Percentiles rank a stretch among this genome's conserved stretches.
Conservation (phyloP, 106 monocot genomes). For the Vanilla planifolia region DNA sequence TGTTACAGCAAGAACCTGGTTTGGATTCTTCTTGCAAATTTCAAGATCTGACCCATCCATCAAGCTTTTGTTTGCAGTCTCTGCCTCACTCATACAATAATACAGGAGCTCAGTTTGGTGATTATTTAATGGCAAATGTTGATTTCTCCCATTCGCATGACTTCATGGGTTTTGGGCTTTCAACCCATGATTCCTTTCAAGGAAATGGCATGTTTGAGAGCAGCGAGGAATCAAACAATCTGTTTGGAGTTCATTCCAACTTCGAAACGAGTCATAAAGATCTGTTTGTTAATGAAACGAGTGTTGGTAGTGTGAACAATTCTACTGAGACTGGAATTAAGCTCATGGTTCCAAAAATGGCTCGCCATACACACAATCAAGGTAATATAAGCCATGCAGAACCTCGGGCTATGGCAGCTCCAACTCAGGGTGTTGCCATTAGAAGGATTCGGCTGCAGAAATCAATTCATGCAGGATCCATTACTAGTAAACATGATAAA, state of each 20-base stretch:
- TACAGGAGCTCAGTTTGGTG: neutral
- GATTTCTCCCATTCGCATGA: neutral
- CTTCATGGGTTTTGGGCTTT: neutral
- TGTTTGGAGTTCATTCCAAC: neutral
- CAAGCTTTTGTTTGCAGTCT: neutral
- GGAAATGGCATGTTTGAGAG: neutral
- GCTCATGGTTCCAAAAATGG: neutral
- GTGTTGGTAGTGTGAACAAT: neutral
- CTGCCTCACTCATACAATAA: neutral
- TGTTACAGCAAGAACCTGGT: neutral
- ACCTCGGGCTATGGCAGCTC: neutral
- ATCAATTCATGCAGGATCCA: neutral
- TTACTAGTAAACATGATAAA: neutral
- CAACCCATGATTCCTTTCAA: neutral
- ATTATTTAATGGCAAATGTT: neutral
- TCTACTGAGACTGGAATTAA: neutral
- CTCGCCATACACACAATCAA: neutral
- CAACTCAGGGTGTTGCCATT: conserved; percentile 1
- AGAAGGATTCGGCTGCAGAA: conserved; percentile 20
- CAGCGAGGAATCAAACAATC: neutral
- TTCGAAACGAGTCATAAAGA: neutral
- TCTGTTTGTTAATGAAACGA: neutral
- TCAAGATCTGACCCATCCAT: neutral
- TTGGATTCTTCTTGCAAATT: neutral
- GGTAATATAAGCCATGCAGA: neutral